Conservation (phyloP, 2,329 filamentous ascomycete species). For the Xylariomycetidae sp. region DNA sequence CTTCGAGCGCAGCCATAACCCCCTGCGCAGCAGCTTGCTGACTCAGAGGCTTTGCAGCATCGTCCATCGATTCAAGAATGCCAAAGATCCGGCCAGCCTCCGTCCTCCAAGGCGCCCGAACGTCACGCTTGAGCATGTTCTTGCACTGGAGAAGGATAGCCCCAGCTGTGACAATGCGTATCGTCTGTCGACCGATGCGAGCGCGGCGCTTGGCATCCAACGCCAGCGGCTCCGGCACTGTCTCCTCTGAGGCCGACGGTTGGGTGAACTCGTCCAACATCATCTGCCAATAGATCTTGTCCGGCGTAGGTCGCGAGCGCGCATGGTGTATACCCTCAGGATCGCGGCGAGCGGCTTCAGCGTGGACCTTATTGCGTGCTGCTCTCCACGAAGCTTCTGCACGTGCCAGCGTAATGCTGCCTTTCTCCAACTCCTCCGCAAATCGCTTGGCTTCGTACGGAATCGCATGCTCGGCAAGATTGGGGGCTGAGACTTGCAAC, state of each 20-base stretch:
- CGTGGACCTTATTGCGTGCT: slow-evolving; percentile 57
- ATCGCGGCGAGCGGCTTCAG: slow-evolving; percentile 62
- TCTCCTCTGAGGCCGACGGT: slow-evolving; percentile 45
- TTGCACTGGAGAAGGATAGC: slow-evolving; percentile 75
- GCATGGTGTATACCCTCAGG: slow-evolving; percentile 60
- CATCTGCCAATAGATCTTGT: slow-evolving; percentile 70
- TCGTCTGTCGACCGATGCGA: slow-evolving; percentile 48
- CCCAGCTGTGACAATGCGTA: slow-evolving; percentile 65
- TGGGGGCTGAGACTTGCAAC: slow-evolving; percentile 63
- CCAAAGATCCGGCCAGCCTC: slow-evolving; percentile 67
- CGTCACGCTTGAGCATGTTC: slow-evolving; percentile 75
- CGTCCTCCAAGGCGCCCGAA: slow-evolving; percentile 69
- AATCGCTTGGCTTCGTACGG: slow-evolving; percentile 73
- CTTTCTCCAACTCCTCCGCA: slow-evolving; percentile 54
- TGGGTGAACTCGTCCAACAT: slow-evolving; percentile 71
- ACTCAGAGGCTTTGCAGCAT: slow-evolving; percentile 40
- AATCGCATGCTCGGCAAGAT: slow-evolving; percentile 63
- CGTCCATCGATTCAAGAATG: slow-evolving; percentile 53
- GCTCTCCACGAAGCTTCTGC: slow-evolving; percentile 63
- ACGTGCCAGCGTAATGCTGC: slow-evolving; percentile 46
- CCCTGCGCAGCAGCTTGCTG: slow-evolving; percentile 46
- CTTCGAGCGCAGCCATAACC: slow-evolving; percentile 57
- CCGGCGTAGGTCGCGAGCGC: slow-evolving; percentile 55
- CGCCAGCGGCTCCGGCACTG: slow-evolving; percentile 66
- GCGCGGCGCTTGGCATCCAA: slow-evolving; percentile 61